Evolutionary conservation across 1,284 basidiomycete species (phyloP), one percentile per base, ranked within the genome.

Genomic region (Moniliophthora roreri): DNA sequence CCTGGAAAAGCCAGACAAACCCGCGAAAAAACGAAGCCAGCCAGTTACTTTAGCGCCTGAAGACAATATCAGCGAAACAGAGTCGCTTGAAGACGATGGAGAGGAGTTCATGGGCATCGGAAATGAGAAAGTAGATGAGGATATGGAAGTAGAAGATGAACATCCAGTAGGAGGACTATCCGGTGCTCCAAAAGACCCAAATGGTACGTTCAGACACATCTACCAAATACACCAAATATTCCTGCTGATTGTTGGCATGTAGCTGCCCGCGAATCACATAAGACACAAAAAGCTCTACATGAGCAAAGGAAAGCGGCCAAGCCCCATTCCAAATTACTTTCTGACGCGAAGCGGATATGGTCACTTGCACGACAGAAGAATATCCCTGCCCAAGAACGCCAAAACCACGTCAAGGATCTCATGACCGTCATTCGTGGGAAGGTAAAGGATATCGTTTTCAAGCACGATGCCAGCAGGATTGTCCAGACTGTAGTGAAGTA

Each of bases 381-480:
- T 52, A 78, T 92, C 48, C 70, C 82, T 1, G 76, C 84, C 47
- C 69, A 79, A n/a, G 88, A 95, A 63, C 82, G 92, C 26, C 81
- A 85, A 60, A 82, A 84, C 60, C 83, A 91, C 48, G 76, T 95
- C 54, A 70, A 77, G 40, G 80, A 83, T 41, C 77, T 95, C 13
- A 91, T 91, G 82, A 70, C 75, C 28, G 77, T 86, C 42, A 83
- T 92, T 23, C 81, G 88, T 21, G 91, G 91, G 7, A 83, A 85
- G 55, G 84, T 94, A 11, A 85, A 85, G 56, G 93, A 93, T 45
- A 85, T 95, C 47, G 87, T 90, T 6, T 81, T 92, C 64, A 95
- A 94, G 68, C 93, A 95, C 66, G 92, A 95, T 69, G 92, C 91
- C 7, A 93, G 90, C 59, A 78, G 93, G 55, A 90, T 94, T 50